Percentiles rank a stretch among this genome's conserved stretches.
Conservation (phyloP, 345 rosid species). For the Excoecaria agallocha region DNA sequence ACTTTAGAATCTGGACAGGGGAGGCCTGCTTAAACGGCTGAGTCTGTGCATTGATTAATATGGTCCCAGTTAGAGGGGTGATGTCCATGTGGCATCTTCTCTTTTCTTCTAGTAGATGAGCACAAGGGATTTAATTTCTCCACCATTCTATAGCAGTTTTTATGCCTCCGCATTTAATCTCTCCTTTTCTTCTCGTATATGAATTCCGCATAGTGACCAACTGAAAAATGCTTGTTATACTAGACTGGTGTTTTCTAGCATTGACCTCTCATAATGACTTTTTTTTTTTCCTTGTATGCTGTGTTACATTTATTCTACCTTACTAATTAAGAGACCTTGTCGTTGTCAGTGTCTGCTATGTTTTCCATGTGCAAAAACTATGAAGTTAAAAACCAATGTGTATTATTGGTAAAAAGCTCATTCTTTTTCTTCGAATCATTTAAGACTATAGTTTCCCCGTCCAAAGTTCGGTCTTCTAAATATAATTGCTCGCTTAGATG, state of each 20-base stretch:
- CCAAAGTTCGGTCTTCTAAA: not conserved
- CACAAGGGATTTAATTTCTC: not conserved
- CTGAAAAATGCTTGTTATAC: not conserved
- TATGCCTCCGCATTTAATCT: not conserved
- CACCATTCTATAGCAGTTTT: not conserved
- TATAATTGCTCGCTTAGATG: too few species aligned
- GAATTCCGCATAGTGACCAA: too few species aligned
- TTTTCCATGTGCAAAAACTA: slow-evolving; percentile 8
- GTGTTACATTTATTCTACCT: not conserved
- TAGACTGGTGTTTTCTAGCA: not conserved
- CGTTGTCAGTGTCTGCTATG: not conserved
- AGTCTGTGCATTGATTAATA: not conserved
- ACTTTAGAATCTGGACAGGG: not conserved
- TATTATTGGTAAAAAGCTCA: not conserved
- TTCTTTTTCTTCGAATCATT: not conserved
- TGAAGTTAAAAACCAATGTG: not conserved
- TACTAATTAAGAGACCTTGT: not conserved
- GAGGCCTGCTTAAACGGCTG: not conserved
- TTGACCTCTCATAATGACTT: not conserved
- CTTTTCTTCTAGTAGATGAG: not conserved
- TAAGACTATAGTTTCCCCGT: not conserved
- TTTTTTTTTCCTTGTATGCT: not conserved
- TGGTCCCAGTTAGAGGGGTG: not conserved
- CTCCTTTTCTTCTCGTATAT: too few species aligned
- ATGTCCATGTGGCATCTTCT: not conserved